Evolutionary conservation across 116 monocot species (phyloP).

Genomic region (Phalaenopsis hybrid): DNA sequence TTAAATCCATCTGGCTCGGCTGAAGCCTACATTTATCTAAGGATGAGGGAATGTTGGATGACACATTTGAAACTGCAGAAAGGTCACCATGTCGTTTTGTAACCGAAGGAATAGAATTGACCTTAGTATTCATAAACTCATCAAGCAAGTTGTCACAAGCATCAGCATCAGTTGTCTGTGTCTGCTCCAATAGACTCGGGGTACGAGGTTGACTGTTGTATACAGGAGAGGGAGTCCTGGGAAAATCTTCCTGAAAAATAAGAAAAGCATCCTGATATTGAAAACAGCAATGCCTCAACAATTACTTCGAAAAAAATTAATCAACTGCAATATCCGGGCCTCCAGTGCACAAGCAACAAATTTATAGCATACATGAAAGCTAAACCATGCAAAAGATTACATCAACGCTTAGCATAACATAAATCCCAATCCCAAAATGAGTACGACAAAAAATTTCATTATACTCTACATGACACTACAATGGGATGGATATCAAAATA

Average conservation of each 20-base stretch:
- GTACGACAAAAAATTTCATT: neutral
- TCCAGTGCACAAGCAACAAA: neutral
- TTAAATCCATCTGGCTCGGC: conserved; percentile 16
- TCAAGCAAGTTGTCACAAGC: conserved; percentile 11
- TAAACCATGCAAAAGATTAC: neutral
- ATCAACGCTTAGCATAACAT: neutral
- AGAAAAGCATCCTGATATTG: neutral
- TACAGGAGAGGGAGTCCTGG: conserved; percentile 53
- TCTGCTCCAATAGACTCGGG: conserved; percentile 25
- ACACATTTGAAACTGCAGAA: conserved; percentile 15
- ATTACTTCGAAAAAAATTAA: neutral
- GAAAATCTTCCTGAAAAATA: conserved; percentile 63
- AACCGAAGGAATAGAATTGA: conserved; percentile 15
- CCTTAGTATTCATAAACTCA: conserved; percentile 22
- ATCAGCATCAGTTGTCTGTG: conserved; percentile 21
- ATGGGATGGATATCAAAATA: neutral
- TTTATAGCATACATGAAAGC: neutral
- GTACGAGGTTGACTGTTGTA: conserved; percentile 34
- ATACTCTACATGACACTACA: neutral
- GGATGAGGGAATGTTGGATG: conserved; percentile 14
- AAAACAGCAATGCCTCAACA: neutral
- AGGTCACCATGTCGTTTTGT: conserved; percentile 14
- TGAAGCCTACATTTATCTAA: conserved; percentile 18
- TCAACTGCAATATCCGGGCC: neutral
- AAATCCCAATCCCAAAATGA: neutral